Evolutionary conservation across 2,329 filamentous ascomycete species (phyloP).

Genomic region (Pseudomassariella vexata): DNA sequence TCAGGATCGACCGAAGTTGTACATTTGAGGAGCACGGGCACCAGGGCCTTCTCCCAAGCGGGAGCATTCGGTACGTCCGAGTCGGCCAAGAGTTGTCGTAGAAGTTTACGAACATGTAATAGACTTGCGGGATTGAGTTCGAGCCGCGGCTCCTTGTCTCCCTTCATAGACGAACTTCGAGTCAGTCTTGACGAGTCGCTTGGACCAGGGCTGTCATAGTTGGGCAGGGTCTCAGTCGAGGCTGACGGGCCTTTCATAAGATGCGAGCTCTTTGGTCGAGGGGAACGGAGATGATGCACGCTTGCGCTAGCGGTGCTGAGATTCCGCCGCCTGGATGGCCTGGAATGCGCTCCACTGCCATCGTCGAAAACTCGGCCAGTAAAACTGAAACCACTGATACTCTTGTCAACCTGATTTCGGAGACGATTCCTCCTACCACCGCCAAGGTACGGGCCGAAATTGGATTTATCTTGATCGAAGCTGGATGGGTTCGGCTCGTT

Average conservation of each 20-base stretch:
- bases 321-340: slow-evolving; percentile 69
- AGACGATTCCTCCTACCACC: slow-evolving; percentile 69
- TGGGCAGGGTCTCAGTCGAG: slow-evolving; percentile 45
- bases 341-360: slow-evolving; percentile 46
- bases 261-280: slow-evolving; percentile 51
- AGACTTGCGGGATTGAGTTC: slow-evolving; percentile 85
- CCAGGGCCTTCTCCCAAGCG: slow-evolving; percentile 83
- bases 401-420: slow-evolving; percentile 66
- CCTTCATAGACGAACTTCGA: slow-evolving; percentile 79
- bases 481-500: slow-evolving; percentile 58
- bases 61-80: slow-evolving; percentile 63
- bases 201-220: slow-evolving; percentile 37
- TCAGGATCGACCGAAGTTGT: slow-evolving; percentile 94
- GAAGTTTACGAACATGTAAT: slow-evolving; percentile 78
- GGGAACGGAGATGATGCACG: slow-evolving; percentile 67
- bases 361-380: slow-evolving; percentile 67
- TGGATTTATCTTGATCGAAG: slow-evolving; percentile 68
- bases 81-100: slow-evolving; percentile 79
- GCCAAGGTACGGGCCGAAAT: slow-evolving; percentile 66
- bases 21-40: slow-evolving; percentile 84
- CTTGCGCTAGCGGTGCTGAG: slow-evolving; percentile 80
- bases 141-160: slow-evolving; percentile 65
- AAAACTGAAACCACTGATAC: slow-evolving; percentile 63
- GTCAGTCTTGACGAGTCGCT: slow-evolving; percentile 47
- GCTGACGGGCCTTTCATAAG: slow-evolving; percentile 50